Evolutionary conservation across 192 early-diverging fungal species (phyloP), one percentile per base, ranked within the genome.

Genomic region (Cetraspora pellucida): DNA sequence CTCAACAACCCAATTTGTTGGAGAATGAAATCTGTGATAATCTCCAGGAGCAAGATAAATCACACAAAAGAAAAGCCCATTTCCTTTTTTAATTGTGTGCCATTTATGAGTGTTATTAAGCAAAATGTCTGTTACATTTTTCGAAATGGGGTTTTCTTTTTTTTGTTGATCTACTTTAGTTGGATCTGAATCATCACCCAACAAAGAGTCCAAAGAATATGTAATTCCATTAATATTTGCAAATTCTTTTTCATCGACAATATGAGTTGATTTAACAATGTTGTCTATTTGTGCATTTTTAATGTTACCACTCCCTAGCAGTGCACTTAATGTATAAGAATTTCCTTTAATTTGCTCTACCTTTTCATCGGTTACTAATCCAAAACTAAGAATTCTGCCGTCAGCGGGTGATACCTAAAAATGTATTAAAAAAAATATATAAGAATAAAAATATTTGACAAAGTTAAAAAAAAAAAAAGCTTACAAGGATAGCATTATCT

Each of bases 1-100:
- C 79, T 95, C 88, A 16, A 97, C 95, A 19, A 92, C 89, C 98
- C 97, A 98, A 82, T 96, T 93, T 8, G 93, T 89, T 37, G 98
- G 98, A 27, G 97, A 96, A 74, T 99, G 98, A 90, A 97, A 99
- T 17, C 95, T 90, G 82, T 99, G 98, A 83, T 99, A 99, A 81
- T 99, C 98, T 0, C 97, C 98, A 8, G 98, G 98, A 0, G 97
- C 94, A 74, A 99, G 82, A 78, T 99, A 99, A 30, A 99, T 92
- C 11, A 98, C 96, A 77, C 88, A 90, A 80, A 93, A 99, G 73
- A 90, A 96, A 37, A 98, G 87, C 13, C 84, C 80, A 79, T 97
- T 93, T 74, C 92, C 91, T 27, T 85, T 83, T 45, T 84, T 83
- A 6, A 58, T 54, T 65, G 43, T 8, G 52, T 72, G 55, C 25